Percentiles rank a stretch among this genome's conserved stretches.
These are phyloP conservation scores for Penicillium malachiteum DNA, from an alignment of 495 filamentous ascomycete genomes.

Conservation along the genomic window DNA sequence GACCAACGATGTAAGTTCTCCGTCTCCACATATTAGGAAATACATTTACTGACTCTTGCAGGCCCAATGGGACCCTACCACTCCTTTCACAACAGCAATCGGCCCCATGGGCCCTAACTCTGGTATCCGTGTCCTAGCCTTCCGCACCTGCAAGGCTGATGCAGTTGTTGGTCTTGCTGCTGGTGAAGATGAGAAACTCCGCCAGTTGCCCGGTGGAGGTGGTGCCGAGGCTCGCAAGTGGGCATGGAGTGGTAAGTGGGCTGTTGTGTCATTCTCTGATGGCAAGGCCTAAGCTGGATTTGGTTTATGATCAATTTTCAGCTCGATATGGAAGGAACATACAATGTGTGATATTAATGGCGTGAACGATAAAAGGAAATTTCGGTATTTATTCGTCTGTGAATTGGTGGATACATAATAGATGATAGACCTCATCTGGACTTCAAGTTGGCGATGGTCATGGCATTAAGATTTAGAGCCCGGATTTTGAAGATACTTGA, in stretches of 20 bases:
- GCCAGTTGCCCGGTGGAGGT: constrained; percentile 62
- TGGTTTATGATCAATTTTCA: neutral
- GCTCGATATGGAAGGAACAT: neutral
- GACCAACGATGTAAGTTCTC: constrained; percentile 71
- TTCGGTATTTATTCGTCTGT: neutral
- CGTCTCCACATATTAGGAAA: constrained; percentile 11
- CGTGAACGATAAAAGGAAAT: neutral
- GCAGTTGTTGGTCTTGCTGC: constrained; percentile 83
- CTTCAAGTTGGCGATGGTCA: neutral
- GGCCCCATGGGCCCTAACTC: constrained; percentile 80
- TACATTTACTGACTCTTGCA: constrained; percentile 4
- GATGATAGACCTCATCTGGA: neutral
- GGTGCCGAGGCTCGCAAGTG: constrained; percentile 77
- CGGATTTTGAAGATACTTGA: no score
- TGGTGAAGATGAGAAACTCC: constrained; percentile 78
- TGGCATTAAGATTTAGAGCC: no score
- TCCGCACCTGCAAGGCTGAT: constrained; percentile 95
- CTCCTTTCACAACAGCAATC: constrained; percentile 80
- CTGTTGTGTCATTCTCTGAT: constrained; percentile 84
- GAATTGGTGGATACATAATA: neutral
- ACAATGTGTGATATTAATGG: neutral
- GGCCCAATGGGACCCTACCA: constrained; percentile 85
- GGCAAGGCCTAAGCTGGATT: constrained; percentile 50
- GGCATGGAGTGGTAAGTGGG: constrained; percentile 98
- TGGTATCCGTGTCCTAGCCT: constrained; percentile 75